Conservation (phyloP, 2,329 filamentous ascomycete species). For the Kalmusia sp. region DNA sequence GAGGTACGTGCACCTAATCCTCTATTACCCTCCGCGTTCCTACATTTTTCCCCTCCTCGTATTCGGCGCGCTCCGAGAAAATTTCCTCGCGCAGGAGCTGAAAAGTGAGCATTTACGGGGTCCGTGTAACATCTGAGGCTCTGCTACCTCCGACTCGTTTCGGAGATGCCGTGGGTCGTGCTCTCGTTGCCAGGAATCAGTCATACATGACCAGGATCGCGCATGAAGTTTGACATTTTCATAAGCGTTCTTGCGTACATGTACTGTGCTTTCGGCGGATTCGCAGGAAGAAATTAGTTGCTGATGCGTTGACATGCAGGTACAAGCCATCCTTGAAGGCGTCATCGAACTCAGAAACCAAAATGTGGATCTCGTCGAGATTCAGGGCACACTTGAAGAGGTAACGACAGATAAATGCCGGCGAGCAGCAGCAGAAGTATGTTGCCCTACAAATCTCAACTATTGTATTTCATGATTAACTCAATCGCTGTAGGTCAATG, state of each 20-base stretch:
- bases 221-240: no score
- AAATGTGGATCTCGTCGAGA: slow-evolving; percentile 81
- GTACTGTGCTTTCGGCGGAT: background rate
- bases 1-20: slow-evolving; percentile 59
- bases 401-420: slow-evolving; percentile 88
- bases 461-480: slow-evolving; percentile 8
- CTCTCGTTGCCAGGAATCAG: no score
- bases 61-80: slow-evolving; percentile 5
- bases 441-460: slow-evolving; percentile 28
- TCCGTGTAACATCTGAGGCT: slow-evolving; percentile 5
- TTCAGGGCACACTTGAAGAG: slow-evolving; percentile 92
- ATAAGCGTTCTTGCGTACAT: background rate
- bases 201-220: no score
- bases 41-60: background rate
- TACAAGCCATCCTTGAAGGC: slow-evolving; percentile 80
- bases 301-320: slow-evolving; percentile 42
- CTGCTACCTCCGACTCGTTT: slow-evolving; percentile 5
- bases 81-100: slow-evolving; percentile 6
- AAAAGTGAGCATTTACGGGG: background rate
- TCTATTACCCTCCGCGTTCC: background rate
- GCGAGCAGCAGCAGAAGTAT: slow-evolving; percentile 78
- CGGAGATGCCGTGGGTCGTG: background rate
- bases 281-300: no score
- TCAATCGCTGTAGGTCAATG: slow-evolving; percentile 66
- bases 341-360: slow-evolving; percentile 76